Percentiles rank a stretch among this genome's conserved stretches.
These are phyloP conservation scores for Aspergillus puulaauensis DNA, from an alignment of 2,329 filamentous ascomycete genomes.

Conservation along the genomic window DNA sequence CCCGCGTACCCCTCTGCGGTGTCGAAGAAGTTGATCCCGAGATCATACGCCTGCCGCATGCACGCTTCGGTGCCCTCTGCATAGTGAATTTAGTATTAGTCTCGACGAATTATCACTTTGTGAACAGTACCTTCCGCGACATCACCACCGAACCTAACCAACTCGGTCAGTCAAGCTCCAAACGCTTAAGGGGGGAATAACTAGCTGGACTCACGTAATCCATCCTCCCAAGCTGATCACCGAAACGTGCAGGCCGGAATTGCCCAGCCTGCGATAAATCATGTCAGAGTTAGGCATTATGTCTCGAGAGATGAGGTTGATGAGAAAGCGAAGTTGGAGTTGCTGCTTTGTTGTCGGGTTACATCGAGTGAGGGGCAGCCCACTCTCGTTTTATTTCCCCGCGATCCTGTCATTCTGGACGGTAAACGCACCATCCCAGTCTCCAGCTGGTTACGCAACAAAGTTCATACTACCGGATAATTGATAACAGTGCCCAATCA, in stretches of 20 bases:
- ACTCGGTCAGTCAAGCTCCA: background rate
- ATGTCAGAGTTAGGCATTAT: slow-evolving; percentile 44
- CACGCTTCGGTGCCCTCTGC: slow-evolving; percentile 32
- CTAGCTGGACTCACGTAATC: slow-evolving; percentile 25
- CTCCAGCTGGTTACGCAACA: too few relatives aligned
- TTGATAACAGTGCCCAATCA: too few relatives aligned
- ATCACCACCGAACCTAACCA: slow-evolving; percentile 6
- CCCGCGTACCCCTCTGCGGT: slow-evolving; percentile 56
- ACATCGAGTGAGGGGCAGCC: background rate
- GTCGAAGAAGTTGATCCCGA: slow-evolving; percentile 60
- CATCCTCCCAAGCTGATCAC: slow-evolving; percentile 63
- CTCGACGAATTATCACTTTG: background rate
- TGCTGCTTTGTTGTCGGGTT: background rate
- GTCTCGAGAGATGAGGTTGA: background rate
- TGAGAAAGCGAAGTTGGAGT: background rate
- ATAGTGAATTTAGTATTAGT: background rate
- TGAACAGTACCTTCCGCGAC: background rate
- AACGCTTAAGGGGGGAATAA: background rate
- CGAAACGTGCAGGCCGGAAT: slow-evolving; percentile 71
- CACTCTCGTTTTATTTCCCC: background rate
- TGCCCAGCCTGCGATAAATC: slow-evolving; percentile 70
- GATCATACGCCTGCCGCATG: slow-evolving; percentile 56
- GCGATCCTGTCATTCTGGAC: background rate
- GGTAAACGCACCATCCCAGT: background rate
- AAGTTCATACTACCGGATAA: too few relatives aligned